A percentile compares a stretch with the other conserved stretches of the same genome.
Conservation (phyloP, 2,329 filamentous ascomycete species). For the Fusarium nygamai region DNA sequence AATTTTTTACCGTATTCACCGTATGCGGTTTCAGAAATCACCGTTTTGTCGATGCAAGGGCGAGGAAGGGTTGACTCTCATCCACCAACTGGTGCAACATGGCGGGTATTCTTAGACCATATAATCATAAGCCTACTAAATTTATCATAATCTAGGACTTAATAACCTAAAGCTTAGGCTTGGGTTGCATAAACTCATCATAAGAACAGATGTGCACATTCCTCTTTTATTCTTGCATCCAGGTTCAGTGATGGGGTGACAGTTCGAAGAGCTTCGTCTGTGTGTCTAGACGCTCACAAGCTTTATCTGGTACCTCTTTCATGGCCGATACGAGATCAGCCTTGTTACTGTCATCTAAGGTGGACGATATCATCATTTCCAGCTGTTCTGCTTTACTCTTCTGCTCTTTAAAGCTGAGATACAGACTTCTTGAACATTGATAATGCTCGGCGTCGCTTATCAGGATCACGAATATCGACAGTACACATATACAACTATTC, state of each 20-base stretch:
- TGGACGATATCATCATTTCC: neutral
- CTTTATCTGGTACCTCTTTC: neutral
- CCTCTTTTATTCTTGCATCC: neutral
- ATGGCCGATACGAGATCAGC: neutral
- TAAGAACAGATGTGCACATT: neutral
- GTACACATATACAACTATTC: neutral
- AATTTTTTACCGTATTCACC: neutral
- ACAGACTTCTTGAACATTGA: neutral
- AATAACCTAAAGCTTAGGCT: neutral
- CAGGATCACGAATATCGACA: neutral
- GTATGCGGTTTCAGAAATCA: neutral
- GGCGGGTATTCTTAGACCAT: neutral
- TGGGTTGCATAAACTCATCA: neutral
- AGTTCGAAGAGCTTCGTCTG: neutral
- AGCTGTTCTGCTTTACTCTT: neutral
- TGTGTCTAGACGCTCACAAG: neutral
- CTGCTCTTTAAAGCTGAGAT: neutral
- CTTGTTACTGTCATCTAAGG: neutral
- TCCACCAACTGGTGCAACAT: neutral
- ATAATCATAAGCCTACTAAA: neutral
- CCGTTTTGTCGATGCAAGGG: neutral
- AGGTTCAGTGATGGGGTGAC: neutral
- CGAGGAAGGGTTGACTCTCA: neutral
- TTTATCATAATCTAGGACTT: too few relatives aligned
- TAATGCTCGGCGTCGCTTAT: neutral